Evolutionary conservation across 2,329 filamentous ascomycete genomes (phyloP).

Genomic region (Talaromyces sp.): DNA sequence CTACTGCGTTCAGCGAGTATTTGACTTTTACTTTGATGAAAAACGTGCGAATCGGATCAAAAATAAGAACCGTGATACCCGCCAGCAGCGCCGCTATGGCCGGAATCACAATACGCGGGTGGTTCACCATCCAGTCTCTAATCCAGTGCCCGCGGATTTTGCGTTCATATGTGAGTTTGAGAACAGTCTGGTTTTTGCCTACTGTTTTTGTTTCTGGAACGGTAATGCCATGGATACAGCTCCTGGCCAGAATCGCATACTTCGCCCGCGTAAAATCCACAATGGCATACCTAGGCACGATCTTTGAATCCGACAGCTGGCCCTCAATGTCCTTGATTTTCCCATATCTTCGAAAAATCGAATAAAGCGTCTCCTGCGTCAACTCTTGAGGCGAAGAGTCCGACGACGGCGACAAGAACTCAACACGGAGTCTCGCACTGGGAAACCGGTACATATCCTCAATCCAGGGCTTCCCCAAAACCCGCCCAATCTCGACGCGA

Average conservation of each 20-base stretch:
- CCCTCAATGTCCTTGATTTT: slow-evolving; percentile 80
- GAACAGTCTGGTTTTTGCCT: slow-evolving; percentile 67
- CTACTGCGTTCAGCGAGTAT: slow-evolving; percentile 65
- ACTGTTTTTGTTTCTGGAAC: slow-evolving; percentile 59
- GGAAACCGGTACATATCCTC: slow-evolving; percentile 86
- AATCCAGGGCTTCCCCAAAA: slow-evolving; percentile 84
- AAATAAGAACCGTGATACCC: slow-evolving; percentile 76
- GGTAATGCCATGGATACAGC: slow-evolving; percentile 82
- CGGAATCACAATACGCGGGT: slow-evolving; percentile 85
- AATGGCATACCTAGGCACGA: slow-evolving; percentile 71
- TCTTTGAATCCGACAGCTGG: slow-evolving; percentile 81
- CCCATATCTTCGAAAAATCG: slow-evolving; percentile 81
- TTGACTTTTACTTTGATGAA: slow-evolving; percentile 88
- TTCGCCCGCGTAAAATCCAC: slow-evolving; percentile 70
- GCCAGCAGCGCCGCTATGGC: slow-evolving; percentile 74
- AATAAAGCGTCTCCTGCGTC: slow-evolving; percentile 80
- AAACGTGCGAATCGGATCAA: slow-evolving; percentile 90
- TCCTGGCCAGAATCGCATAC: slow-evolving; percentile 80
- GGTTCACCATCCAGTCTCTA: slow-evolving; percentile 79
- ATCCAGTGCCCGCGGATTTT: slow-evolving; percentile 72
- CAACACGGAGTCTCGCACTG: slow-evolving; percentile 68
- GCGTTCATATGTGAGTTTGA: slow-evolving; percentile 79
- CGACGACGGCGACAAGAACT: slow-evolving; percentile 69
- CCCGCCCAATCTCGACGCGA: slow-evolving; percentile 64
- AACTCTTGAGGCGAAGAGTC: slow-evolving; percentile 71